These are phyloP conservation scores for Taxillus chinensis DNA, from an alignment of 164 flowering plant genomes.

Conservation along the genomic window DNA sequence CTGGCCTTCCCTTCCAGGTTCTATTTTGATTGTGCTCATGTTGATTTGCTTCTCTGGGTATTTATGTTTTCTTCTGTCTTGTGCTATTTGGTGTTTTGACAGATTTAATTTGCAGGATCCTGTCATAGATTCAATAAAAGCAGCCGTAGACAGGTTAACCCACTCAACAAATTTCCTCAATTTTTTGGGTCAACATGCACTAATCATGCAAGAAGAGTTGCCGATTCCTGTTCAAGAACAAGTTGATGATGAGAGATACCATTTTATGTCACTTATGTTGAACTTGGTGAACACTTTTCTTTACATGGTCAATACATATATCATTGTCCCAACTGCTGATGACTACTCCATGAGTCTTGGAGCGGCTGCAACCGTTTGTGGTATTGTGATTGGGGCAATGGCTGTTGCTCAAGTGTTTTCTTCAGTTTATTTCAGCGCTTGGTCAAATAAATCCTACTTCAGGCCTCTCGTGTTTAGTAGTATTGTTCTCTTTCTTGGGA, in stretches of 20 bases:
- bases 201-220: constrained; percentile 58
- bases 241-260: constrained; percentile 39
- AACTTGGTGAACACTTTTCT: constrained; percentile 62
- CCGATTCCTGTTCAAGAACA: constrained; percentile 42
- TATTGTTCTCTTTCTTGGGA: constrained; percentile 53
- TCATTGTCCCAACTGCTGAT: constrained; percentile 71
- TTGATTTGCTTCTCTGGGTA: background rate
- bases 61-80: background rate
- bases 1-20: constrained; percentile 64
- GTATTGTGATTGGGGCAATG: constrained; percentile 68
- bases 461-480: constrained; percentile 67
- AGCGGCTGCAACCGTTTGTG: constrained; percentile 72
- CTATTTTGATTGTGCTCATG: background rate
- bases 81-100: background rate
- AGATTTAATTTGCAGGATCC: constrained; percentile 41
- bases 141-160: constrained; percentile 53
- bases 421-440: constrained; percentile 75
- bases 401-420: constrained; percentile 73
- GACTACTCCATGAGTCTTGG: constrained; percentile 62
- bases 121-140: constrained; percentile 47
- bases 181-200: constrained; percentile 61
- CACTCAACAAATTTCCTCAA: constrained; percentile 57
- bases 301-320: constrained; percentile 74
- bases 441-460: constrained; percentile 72
- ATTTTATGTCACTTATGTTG: constrained; percentile 58